Percentiles rank a stretch among this genome's conserved stretches.
These are phyloP conservation scores for Leishmania lainsoni DNA, from an alignment of 208 protist genomes.

Conservation along the genomic window DNA sequence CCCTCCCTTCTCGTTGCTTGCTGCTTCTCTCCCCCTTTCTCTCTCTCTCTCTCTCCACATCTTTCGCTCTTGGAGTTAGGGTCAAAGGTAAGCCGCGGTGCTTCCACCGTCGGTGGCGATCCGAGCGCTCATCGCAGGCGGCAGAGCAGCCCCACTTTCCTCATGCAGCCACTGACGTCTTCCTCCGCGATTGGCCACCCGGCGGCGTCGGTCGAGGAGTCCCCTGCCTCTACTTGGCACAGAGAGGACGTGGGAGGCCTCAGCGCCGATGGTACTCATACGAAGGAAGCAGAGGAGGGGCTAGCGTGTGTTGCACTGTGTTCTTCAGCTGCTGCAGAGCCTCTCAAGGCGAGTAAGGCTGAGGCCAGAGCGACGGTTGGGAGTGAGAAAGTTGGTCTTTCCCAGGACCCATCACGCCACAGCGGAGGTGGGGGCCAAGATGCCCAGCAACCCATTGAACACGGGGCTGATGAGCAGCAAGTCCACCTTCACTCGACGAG, in stretches of 20 bases:
- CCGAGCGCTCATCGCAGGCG: neutral
- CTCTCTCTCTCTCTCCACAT: neutral
- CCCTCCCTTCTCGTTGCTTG: neutral
- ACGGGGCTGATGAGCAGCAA: neutral
- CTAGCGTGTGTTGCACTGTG: neutral
- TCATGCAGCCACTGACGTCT: slow-evolving; percentile 2
- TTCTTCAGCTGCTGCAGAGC: no score
- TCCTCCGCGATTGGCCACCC: neutral
- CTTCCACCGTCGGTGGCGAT: neutral
- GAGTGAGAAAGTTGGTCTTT: neutral
- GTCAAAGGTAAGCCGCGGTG: neutral
- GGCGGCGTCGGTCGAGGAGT: neutral
- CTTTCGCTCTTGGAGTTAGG: neutral
- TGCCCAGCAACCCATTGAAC: neutral
- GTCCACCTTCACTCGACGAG: neutral
- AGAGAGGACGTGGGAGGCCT: neutral
- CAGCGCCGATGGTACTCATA: neutral
- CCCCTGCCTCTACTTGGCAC: neutral
- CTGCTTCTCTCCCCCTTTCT: no score
- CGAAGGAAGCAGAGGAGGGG: neutral
- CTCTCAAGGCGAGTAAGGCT: neutral
- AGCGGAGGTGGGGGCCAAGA: neutral
- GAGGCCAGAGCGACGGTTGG: neutral
- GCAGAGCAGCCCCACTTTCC: neutral
- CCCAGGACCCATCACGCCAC: neutral